These are phyloP conservation scores for Kluyveromyces aestuarii DNA, from an alignment of 805 yeast genomes.

Conservation along the genomic window DNA sequence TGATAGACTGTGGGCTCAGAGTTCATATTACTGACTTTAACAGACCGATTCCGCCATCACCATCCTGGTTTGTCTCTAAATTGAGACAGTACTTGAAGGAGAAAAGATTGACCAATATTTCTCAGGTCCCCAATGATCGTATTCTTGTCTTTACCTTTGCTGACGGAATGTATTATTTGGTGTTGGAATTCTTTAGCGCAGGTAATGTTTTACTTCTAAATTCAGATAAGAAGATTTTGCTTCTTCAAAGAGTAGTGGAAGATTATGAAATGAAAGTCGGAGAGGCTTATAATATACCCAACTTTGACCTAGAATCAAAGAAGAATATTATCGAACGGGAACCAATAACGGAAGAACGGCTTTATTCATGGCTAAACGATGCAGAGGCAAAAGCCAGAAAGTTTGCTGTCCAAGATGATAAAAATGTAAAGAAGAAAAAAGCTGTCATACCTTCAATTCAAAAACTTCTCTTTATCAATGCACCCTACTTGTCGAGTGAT, in stretches of 20 bases:
- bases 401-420: constrained; percentile 3
- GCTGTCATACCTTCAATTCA: constrained; percentile 52
- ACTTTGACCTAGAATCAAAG: constrained; percentile 36
- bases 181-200: constrained; percentile 88
- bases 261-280: constrained; percentile 70
- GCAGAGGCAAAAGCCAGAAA: constrained; percentile 10
- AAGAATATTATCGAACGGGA: constrained; percentile 5
- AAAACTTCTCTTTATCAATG: constrained; percentile 56
- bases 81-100: constrained; percentile 80
- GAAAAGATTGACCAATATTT: constrained; percentile 61
- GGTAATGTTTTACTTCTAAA: constrained; percentile 83
- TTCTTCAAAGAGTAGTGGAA: constrained; percentile 70
- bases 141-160: constrained; percentile 77
- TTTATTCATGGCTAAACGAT: constrained; percentile 23
- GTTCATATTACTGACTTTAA: constrained; percentile 72
- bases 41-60: constrained; percentile 70
- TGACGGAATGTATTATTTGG: constrained; percentile 70
- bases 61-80: constrained; percentile 79
- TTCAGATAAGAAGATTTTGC: constrained; percentile 52
- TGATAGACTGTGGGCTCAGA: constrained; percentile 82
- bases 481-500: constrained; percentile 72
- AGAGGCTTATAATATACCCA: constrained; percentile 56
- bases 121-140: constrained; percentile 73
- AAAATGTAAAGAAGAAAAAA: constrained; percentile 27
- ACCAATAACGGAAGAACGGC: constrained; percentile 5